Conservation (phyloP, 2,329 filamentous ascomycete species). For the Fusarium acutatum region DNA sequence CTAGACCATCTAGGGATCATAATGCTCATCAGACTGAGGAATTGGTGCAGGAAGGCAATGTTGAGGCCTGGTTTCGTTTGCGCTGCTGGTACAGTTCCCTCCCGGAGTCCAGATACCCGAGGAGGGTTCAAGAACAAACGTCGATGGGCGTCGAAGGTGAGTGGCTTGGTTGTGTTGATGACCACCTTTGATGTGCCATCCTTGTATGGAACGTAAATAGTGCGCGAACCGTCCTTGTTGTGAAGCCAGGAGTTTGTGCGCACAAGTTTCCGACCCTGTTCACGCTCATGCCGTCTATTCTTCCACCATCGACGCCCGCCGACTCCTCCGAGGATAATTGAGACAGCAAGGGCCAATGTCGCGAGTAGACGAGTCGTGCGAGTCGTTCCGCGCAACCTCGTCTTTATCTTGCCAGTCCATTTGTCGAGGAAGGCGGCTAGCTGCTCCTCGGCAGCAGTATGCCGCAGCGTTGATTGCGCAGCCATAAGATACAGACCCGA, state of each 20-base stretch:
- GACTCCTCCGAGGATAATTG: slow-evolving; percentile 81
- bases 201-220: slow-evolving; percentile 94
- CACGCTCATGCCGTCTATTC: slow-evolving; percentile 76
- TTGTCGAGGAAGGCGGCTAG: slow-evolving; percentile 70
- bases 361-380: slow-evolving; percentile 77
- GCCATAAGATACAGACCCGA: slow-evolving; percentile 68
- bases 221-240: slow-evolving; percentile 93
- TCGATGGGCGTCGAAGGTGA: slow-evolving; percentile 96
- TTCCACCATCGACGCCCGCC: slow-evolving; percentile 83
- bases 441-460: slow-evolving; percentile 71
- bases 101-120: slow-evolving; percentile 78
- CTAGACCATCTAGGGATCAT: slow-evolving; percentile 96
- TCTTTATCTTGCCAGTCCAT: slow-evolving; percentile 62
- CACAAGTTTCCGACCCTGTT: slow-evolving; percentile 82
- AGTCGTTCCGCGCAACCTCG: slow-evolving; percentile 70
- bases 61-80: slow-evolving; percentile 96
- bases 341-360: slow-evolving; percentile 76
- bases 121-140: slow-evolving; percentile 93
- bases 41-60: slow-evolving; percentile 95
- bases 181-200: slow-evolving; percentile 88
- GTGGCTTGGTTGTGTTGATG: slow-evolving; percentile 87
- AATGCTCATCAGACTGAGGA: slow-evolving; percentile 93
- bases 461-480: slow-evolving; percentile 83
- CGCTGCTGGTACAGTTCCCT: slow-evolving; percentile 81
- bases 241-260: slow-evolving; percentile 91